These are phyloP conservation scores for Fragilariopsis cylindrus DNA, from an alignment of 108 stramenopile species.

Conservation along the genomic window DNA sequence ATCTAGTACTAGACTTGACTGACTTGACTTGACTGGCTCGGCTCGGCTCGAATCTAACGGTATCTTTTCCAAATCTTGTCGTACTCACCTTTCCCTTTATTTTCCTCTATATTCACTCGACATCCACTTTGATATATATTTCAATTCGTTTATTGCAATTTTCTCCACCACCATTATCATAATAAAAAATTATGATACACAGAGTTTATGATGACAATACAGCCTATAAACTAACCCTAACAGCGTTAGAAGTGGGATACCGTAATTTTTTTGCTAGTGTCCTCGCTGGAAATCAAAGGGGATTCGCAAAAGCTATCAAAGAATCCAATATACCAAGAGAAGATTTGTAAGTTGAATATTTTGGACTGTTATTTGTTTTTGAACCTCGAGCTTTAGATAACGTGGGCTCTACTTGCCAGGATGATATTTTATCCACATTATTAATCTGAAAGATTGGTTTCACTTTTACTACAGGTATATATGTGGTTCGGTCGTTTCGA, in stretches of 20 bases:
- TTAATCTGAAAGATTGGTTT: neutral
- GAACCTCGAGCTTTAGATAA: neutral
- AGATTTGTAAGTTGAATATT: constrained; percentile 28
- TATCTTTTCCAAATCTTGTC: too few relatives aligned
- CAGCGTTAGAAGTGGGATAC: constrained; percentile 70
- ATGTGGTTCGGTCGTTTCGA: constrained; percentile 75
- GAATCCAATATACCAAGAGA: constrained; percentile 65
- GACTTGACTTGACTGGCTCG: too few relatives aligned
- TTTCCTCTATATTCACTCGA: neutral
- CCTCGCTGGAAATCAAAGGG: constrained; percentile 75
- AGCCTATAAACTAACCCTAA: constrained; percentile 69
- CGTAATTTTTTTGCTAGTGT: constrained; percentile 81
- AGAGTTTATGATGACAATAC: constrained; percentile 69
- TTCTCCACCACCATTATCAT: too few relatives aligned
- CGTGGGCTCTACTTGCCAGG: neutral
- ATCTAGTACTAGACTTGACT: too few relatives aligned
- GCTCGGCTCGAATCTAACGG: too few relatives aligned
- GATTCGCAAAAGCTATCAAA: constrained; percentile 68
- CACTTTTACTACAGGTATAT: constrained; percentile 31
- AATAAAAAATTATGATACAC: neutral
- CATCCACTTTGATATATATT: neutral
- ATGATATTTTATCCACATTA: neutral
- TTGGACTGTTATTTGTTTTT: neutral
- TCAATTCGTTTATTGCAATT: neutral
- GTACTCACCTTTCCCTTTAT: too few relatives aligned